A percentile compares a stretch with the other conserved stretches of the same genome.
Conservation (phyloP, 805 yeast species). For the Aciculoconidium aculeatum region DNA sequence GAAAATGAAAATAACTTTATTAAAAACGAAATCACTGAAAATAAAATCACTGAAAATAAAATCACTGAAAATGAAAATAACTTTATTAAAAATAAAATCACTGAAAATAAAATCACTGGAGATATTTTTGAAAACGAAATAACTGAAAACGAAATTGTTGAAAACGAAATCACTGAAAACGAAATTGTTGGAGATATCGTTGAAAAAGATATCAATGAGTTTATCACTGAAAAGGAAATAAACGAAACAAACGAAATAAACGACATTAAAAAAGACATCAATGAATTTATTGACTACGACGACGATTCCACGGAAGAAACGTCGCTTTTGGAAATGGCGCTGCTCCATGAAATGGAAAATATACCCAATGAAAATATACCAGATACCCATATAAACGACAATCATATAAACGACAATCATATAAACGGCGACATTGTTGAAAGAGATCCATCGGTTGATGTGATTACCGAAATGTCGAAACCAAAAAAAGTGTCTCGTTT, state of each 20-base stretch:
- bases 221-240: neutral
- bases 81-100: neutral
- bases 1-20: too few relatives aligned
- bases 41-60: neutral
- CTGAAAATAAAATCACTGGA: neutral
- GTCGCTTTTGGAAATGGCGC: too few relatives aligned
- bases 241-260: neutral
- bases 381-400: too few relatives aligned
- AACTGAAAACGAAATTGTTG: conserved; percentile 1
- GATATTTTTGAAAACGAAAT: conserved; percentile 4
- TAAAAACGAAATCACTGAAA: neutral
- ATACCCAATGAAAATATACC: too few relatives aligned
- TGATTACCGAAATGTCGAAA: too few relatives aligned
- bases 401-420: too few relatives aligned
- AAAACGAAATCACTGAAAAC: neutral
- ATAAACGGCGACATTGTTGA: too few relatives aligned
- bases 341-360: too few relatives aligned
- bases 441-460: too few relatives aligned
- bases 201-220: neutral
- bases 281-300: too few relatives aligned
- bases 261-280: neutral
- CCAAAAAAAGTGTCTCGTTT: too few relatives aligned
- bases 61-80: neutral
- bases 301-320: too few relatives aligned
- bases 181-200: neutral